Base-by-base conservation (phyloP, 192 early-diverging fungal species). In the Entomortierella chlamydospora region DNA sequence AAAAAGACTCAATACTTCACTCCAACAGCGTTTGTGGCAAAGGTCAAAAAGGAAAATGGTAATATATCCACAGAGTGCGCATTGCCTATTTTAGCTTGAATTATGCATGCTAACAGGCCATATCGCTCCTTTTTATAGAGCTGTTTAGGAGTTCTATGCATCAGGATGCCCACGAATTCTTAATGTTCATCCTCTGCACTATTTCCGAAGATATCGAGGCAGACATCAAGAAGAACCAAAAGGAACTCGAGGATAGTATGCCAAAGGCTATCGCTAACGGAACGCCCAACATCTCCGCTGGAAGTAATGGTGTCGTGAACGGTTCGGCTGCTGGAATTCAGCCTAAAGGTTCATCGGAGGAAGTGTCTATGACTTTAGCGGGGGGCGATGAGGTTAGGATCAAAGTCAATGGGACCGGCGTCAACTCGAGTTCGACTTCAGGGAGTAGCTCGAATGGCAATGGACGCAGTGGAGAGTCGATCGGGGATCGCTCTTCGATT, bases 111-210 rank as follows among this genome's bases (percentile, higher is more conserved):
- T 49, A 68, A 53, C 45, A 47, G 4, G 34, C 59, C 31, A 28
- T 10, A 9, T 61, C 26, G 41, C 6, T 70, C 55, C 25, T 65
- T 57, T 41, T n/a, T 47, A 4, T 79, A 95, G 97, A 97, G 78
- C 77, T 97, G 22, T 99, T 99, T 72, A 89, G 94, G 52, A 91
- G 92, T 68, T 96, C 93, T 29, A 92, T 92, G 86, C 98, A 99
- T 77, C 98, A 99, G 81, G 98, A 99, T 81, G 97, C 97, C 0
- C 98, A 99, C 79, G 98, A 99, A 83, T 96, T 98, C 73, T 84
- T 99, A 39, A 99, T 98, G 86, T 99, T 92, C 77, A 65, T 95
- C 17, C 84, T 99, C 22, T 98, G 99, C 77, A 91, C 92, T 18
- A 94, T 99, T 59, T 91, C 91, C 15, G 98, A 99, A 67, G 93